phyloP scores from a whole-genome alignment of 768 basidiomycete species.

The Mycena floridula region DNA sequence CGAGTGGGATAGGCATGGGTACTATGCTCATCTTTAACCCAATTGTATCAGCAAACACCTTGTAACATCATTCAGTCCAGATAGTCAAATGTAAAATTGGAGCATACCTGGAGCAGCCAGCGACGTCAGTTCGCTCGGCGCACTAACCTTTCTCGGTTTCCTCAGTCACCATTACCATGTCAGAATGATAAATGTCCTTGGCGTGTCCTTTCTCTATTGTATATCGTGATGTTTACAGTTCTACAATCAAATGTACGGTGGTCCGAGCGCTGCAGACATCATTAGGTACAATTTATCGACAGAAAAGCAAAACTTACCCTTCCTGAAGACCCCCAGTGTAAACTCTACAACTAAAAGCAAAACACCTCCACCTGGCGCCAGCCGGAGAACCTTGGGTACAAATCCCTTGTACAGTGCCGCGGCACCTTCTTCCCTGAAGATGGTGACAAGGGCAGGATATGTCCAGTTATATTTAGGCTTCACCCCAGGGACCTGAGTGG shows the following conservation, averaged over 20 bases:
- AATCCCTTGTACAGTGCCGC: conserved; percentile 93
- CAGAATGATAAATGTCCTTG: no score
- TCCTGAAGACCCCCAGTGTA: conserved; percentile 70
- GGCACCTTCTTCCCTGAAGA: conserved; percentile 82
- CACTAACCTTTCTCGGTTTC: no score
- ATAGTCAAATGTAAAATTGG: no score
- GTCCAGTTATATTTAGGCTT: conserved; percentile 91
- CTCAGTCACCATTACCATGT: no score
- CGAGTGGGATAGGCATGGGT: no score
- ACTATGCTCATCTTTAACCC: no score
- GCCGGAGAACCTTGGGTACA: conserved; percentile 87
- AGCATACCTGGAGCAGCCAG: no score
- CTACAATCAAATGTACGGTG: conserved; percentile 45
- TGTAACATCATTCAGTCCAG: no score
- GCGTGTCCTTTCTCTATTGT: no score
- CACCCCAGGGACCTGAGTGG: conserved; percentile 58
- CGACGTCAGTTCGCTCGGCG: no score
- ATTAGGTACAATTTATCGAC: conserved; percentile 1
- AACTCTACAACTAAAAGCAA: conserved; percentile 91
- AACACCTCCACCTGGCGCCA: conserved; percentile 95
- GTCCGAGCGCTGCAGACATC: conserved; percentile 36
- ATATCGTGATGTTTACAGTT: no score
- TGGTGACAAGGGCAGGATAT: conserved; percentile 79
- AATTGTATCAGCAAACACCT: no score
- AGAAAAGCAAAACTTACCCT: conserved; percentile 35